These are phyloP conservation scores for Tilletia indica DNA, from an alignment of 1,284 basidiomycete genomes.

Conservation along the genomic window DNA sequence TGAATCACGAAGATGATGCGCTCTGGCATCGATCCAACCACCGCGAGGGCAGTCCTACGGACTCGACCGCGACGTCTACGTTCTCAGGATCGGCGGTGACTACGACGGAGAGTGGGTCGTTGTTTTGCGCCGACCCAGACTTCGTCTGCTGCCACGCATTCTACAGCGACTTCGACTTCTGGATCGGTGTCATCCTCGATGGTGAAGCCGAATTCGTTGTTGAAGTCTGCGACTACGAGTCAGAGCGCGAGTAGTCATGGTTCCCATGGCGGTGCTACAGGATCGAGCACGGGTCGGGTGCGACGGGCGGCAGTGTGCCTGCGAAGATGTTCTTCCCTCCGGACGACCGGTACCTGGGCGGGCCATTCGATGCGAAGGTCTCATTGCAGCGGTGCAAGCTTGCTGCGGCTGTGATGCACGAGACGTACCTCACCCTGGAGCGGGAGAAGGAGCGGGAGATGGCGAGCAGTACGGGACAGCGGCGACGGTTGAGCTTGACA, in stretches of 20 bases:
- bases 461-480: slow-evolving; percentile 27
- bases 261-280: too few species aligned
- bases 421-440: slow-evolving; percentile 23
- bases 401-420: slow-evolving; percentile 40
- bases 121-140: slow-evolving; percentile 7
- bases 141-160: too few species aligned
- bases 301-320: neutral
- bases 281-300: too few species aligned
- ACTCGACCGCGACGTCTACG: slow-evolving; percentile 20
- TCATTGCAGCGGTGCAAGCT: slow-evolving; percentile 41
- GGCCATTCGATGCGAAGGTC: slow-evolving; percentile 38
- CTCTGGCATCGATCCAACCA: slow-evolving; percentile 32
- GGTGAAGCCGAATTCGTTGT: slow-evolving; percentile 11
- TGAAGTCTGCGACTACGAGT: slow-evolving; percentile 12
- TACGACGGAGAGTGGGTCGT: slow-evolving; percentile 22
- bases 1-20: slow-evolving; percentile 22
- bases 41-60: slow-evolving; percentile 29
- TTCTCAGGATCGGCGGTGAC: neutral
- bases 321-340: slow-evolving; percentile 11
- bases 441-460: slow-evolving; percentile 26
- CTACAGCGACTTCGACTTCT: slow-evolving; percentile 22
- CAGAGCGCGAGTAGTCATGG: too few species aligned
- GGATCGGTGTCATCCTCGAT: neutral
- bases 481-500: slow-evolving; percentile 28
- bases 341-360: slow-evolving; percentile 32